Percentiles rank a stretch among this genome's conserved stretches.
Conservation (phyloP, 2,329 filamentous ascomycete species). For the Dothistroma pini region DNA sequence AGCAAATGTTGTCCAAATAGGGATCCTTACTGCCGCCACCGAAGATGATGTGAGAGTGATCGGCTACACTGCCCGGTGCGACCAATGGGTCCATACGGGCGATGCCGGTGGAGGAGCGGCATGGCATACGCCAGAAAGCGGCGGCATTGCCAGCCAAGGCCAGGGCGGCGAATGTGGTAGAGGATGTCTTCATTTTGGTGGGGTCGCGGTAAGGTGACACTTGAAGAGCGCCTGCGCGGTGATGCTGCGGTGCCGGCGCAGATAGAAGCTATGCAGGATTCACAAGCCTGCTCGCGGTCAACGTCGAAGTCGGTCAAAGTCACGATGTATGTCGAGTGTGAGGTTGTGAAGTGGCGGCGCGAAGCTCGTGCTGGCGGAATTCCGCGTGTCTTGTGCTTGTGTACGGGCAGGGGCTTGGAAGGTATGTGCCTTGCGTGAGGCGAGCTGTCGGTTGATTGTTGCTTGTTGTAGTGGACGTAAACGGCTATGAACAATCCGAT, state of each 20-base stretch:
- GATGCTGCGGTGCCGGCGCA: constrained; percentile 19
- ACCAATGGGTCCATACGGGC: constrained; percentile 76
- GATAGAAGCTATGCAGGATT: constrained; percentile 5
- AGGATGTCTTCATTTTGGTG: constrained; percentile 26
- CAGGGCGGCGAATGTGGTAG: constrained; percentile 24
- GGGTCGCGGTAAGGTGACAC: background rate
- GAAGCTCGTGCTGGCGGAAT: constrained; percentile 16
- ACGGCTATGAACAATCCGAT: constrained; percentile 17
- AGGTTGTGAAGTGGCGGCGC: constrained; percentile 2
- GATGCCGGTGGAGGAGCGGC: constrained; percentile 64
- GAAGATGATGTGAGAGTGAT: constrained; percentile 71
- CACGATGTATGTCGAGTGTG: constrained; percentile 4
- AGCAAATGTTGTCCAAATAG: background rate
- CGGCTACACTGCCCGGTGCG: constrained; percentile 54
- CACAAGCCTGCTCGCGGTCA: constrained; percentile 17
- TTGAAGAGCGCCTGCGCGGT: constrained; percentile 15
- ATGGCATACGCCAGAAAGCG: constrained; percentile 90
- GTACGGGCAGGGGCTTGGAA: constrained; percentile 14
- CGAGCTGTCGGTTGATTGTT: constrained; percentile 5
- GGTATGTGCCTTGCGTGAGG: constrained; percentile 21
- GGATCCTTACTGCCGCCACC: constrained; percentile 67
- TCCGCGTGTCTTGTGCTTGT: constrained; percentile 17
- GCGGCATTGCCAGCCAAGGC: constrained; percentile 30
- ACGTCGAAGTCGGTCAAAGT: constrained; percentile 16
- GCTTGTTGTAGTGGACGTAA: background rate